Evolutionary conservation across 1,284 basidiomycete species (phyloP), one percentile per base, ranked within the genome.

Genomic region (Stygiomarasmius scandens): DNA sequence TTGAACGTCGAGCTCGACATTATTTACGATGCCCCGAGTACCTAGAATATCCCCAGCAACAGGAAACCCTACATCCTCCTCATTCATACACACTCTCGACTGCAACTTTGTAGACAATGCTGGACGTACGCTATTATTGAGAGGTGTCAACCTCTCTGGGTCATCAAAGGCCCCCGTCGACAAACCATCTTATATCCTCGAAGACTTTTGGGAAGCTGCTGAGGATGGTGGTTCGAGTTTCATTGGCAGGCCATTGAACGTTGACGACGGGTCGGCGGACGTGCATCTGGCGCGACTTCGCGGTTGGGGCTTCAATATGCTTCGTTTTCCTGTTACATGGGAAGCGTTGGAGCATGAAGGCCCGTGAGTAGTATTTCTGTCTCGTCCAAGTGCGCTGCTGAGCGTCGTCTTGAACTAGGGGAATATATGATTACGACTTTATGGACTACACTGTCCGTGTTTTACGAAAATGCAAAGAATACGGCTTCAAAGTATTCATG

Each of bases 271-370:
- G 19, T 86, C 86, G 1, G 94, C 90, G 3, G 90, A 98, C 74
- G 78, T 90, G n/a, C 96, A 99, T 67, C 80, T 98, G 1, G 84
- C 90, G 3, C 79, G 96, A 16, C 75, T 99, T 19, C 80, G 84
- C 58, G 90, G 91, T 0, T 98, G 96, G 96, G 96, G 96, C 0
- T 98, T 95, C 77, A 98, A 97, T 71, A 81, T 91, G 71, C 74
- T 98, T n/a, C 79, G 96, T 53, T 98, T 93, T 69, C 90, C 95
- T 23, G 85, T 98, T 46, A 91, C 92, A 0, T 99, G 96, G 96
- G 96, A 99, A 70, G 85, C 93, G 0, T 72, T 98, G 23, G 96
- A 98, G 71, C 95, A 96, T 71, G 85, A 83, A 58, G 96, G 95
- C 67, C 96, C 96, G 87, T 96, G 71, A 86, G 94, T 90, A 1